Evolutionary conservation across 164 flowering plant species (phyloP).

Genomic region (Piper betle): DNA sequence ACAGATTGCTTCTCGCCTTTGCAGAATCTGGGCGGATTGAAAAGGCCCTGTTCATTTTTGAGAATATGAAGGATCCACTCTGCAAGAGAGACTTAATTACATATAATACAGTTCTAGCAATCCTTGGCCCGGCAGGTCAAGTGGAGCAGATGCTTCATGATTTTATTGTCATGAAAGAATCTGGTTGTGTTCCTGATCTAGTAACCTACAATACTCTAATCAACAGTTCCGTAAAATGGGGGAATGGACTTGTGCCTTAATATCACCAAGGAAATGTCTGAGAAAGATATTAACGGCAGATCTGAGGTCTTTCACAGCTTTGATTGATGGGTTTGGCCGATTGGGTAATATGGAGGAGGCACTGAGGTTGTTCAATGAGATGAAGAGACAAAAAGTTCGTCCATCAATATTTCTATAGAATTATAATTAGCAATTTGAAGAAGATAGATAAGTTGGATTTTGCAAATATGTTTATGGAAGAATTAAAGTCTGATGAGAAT

Average conservation of each 20-base stretch:
- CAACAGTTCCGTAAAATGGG: slow-evolving; percentile 51
- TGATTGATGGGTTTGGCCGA: slow-evolving; percentile 67
- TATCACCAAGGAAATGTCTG: slow-evolving; percentile 42
- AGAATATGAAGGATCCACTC: slow-evolving; percentile 36
- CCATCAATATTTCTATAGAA: slow-evolving; percentile 61
- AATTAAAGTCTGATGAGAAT: slow-evolving; percentile 40
- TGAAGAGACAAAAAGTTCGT: slow-evolving; percentile 40
- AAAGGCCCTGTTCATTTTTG: slow-evolving; percentile 63
- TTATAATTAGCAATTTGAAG: slow-evolving; percentile 41
- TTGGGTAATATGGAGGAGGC: slow-evolving; percentile 59
- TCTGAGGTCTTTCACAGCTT: slow-evolving; percentile 66
- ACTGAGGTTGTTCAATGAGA: slow-evolving; percentile 47
- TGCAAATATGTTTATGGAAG: slow-evolving; percentile 35
- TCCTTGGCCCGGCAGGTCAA: slow-evolving; percentile 49
- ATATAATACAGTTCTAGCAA: slow-evolving; percentile 50
- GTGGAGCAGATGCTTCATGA: slow-evolving; percentile 54
- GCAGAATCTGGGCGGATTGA: slow-evolving; percentile 42
- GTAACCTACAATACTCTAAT: slow-evolving; percentile 67
- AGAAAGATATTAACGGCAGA: slow-evolving; percentile 58
- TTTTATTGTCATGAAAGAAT: slow-evolving; percentile 53
- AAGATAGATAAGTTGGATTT: slow-evolving; percentile 50
- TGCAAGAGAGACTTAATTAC: slow-evolving; percentile 64
- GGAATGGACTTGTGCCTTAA: slow-evolving; percentile 44
- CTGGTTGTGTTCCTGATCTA: slow-evolving; percentile 42
- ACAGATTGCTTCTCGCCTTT: slow-evolving; percentile 59